Percentiles rank a stretch among this genome's conserved stretches.
phyloP scores from a whole-genome alignment of 2,329 filamentous ascomycete genomes.

The Colletotrichum siamense region DNA sequence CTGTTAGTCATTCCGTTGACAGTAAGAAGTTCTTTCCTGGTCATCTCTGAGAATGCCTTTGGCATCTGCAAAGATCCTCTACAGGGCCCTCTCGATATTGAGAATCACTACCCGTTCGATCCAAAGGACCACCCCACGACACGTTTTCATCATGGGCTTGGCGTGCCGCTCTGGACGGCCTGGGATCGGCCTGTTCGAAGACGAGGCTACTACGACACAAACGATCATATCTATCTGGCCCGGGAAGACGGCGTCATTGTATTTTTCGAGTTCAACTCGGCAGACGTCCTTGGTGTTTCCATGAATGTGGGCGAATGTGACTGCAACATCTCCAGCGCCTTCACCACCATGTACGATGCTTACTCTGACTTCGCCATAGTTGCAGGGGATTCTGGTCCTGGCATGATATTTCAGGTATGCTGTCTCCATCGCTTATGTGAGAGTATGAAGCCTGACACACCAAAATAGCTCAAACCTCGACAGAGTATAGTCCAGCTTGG shows the following conservation, averaged over 20 bases:
- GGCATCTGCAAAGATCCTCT: constrained; percentile 61
- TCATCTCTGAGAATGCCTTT: constrained; percentile 67
- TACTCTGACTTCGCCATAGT: constrained; percentile 81
- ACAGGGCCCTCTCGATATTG: constrained; percentile 53
- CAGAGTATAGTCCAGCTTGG: constrained; percentile 36
- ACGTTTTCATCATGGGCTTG: constrained; percentile 50
- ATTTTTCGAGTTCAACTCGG: constrained; percentile 71
- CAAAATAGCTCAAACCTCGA: constrained; percentile 18
- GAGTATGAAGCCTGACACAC: neutral
- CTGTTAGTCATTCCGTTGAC: constrained; percentile 75
- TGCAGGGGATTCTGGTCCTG: constrained; percentile 79
- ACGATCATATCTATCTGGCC: constrained; percentile 84
- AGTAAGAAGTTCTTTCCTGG: constrained; percentile 72
- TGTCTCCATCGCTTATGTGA: neutral
- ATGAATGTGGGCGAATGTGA: constrained; percentile 69
- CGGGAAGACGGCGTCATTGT: constrained; percentile 86
- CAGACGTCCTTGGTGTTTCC: constrained; percentile 58
- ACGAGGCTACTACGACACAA: constrained; percentile 62
- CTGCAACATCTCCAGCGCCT: constrained; percentile 81
- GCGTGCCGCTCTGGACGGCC: constrained; percentile 74
- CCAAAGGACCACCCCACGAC: constrained; percentile 46
- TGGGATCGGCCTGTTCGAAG: constrained; percentile 83
- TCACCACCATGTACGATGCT: constrained; percentile 74
- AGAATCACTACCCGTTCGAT: constrained; percentile 38
- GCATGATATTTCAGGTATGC: constrained; percentile 75